Base-by-base conservation (phyloP, 2,329 filamentous ascomycete species). In the Paradendryphiella salina region DNA sequence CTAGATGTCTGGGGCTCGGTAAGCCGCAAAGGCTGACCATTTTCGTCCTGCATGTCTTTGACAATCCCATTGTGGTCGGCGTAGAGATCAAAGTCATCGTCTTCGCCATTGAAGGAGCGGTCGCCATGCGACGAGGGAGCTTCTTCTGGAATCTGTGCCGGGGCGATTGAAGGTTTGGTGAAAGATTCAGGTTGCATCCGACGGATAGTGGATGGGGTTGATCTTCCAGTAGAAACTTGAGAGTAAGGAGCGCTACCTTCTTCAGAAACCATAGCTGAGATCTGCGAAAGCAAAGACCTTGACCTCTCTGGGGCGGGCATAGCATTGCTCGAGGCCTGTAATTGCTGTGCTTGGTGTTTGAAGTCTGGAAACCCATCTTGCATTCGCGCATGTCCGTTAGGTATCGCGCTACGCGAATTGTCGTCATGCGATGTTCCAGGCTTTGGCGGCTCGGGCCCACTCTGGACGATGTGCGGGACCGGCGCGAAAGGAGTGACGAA, bases 31-130 rank as follows among this genome's bases (percentile, higher is more conserved):
- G 66, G 68, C 36, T 64, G 65, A 10, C 67, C 67, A 32, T 50
- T 58, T 35, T 67, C 62, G 43, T 70, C 68, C 20, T 58, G 57
- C 3, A 71, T 45, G 42, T 65, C 70, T 52, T 71, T 72, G 2
- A 73, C 69, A 26, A 72, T 52, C n/a, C 70, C 70, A 44, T 73
- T 66, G 31, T 70, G 67, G 34, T 73, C 70, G 28, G 70, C 65
- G 51, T 73, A 73, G 3, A 73, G 61, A 55, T 73, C 71, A 43
- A 66, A 72, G 15, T 67, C 66, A 38, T 69, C 61, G 39, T 62
- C 55, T 26, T 56, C 56, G 29, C 54, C 46, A 17, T 57, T 50
- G 10, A 62, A 46, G n/a, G 54, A 54, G 31, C 43, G 57, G n/a
- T 60, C 51, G 26, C 41, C 45, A 39, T 57, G 54, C 15, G 48